These are phyloP conservation scores for Porodaedalea pini DNA, from an alignment of 1,284 basidiomycete genomes.

Conservation along the genomic window DNA sequence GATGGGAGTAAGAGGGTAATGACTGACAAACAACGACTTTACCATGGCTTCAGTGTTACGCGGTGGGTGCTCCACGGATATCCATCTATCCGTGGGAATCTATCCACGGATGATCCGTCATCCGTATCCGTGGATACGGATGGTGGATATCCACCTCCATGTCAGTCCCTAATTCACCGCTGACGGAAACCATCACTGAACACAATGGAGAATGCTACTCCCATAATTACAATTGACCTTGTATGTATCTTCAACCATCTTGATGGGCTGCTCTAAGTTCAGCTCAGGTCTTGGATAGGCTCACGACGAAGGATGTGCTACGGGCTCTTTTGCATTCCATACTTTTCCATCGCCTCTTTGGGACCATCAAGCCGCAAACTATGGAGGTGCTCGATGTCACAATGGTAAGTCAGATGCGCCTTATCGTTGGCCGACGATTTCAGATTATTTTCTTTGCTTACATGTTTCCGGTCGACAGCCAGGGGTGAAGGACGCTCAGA, in stretches of 20 bases:
- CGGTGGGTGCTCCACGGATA: too few species aligned
- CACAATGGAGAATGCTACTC: conserved; percentile 8
- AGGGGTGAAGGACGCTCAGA: conserved; percentile 65
- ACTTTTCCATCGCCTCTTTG: conserved; percentile 75
- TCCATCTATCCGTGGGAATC: too few species aligned
- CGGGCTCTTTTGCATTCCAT: conserved; percentile 69
- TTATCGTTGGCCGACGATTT: not conserved
- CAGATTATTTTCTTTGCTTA: not conserved
- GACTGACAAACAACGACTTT: too few species aligned
- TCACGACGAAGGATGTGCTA: conserved; percentile 66
- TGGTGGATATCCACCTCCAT: too few species aligned
- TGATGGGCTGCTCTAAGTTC: too few species aligned
- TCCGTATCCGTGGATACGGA: too few species aligned
- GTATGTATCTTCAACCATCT: not conserved
- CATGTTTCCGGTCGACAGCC: conserved; percentile 42
- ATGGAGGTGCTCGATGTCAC: conserved; percentile 80
- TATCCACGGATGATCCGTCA: too few species aligned
- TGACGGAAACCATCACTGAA: too few species aligned
- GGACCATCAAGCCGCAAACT: conserved; percentile 66
- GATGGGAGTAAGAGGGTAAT: too few species aligned
- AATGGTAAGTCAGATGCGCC: conserved; percentile 46
- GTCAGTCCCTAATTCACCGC: too few species aligned
- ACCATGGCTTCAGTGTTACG: too few species aligned
- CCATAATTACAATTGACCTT: conserved; percentile 14
- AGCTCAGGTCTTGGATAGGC: conserved; percentile 63